A percentile compares a stretch with the other conserved stretches of the same genome.
phyloP scores from a whole-genome alignment of 2,329 filamentous ascomycete genomes.

The Lasiodiplodia citricola region DNA sequence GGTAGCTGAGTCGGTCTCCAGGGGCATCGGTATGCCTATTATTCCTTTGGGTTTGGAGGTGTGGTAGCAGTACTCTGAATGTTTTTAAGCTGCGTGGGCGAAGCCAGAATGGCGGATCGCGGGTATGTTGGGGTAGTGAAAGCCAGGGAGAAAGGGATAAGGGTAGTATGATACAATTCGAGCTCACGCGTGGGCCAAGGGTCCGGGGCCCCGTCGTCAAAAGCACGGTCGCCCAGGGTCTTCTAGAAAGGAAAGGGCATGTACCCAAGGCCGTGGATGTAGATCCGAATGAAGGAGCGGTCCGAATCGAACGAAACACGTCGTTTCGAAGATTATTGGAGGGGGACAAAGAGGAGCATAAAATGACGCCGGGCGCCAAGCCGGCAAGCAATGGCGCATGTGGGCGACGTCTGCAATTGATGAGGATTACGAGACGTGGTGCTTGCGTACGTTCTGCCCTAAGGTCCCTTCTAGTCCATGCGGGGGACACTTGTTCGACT shows the following conservation, averaged over 20 bases:
- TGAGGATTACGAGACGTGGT: neutral
- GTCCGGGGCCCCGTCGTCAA: conserved; percentile 9
- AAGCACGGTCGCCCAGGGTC: neutral
- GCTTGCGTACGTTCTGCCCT: neutral
- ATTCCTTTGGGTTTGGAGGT: too few relatives aligned
- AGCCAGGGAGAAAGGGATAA: conserved; percentile 9
- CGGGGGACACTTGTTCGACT: conserved; percentile 5
- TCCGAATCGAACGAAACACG: conserved; percentile 21
- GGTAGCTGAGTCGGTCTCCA: too few relatives aligned
- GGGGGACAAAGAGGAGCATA: neutral
- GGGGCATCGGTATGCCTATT: too few relatives aligned
- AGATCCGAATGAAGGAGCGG: conserved; percentile 11
- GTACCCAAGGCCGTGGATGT: neutral
- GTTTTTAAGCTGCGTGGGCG: too few relatives aligned
- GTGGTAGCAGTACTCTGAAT: too few relatives aligned
- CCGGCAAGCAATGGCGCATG: neutral
- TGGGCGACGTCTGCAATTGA: conserved; percentile 4
- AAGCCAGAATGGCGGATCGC: too few relatives aligned
- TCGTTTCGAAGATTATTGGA: conserved; percentile 9
- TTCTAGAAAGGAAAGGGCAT: conserved; percentile 2
- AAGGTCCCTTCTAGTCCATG: neutral
- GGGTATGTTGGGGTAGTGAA: too few relatives aligned
- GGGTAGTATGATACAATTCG: neutral
- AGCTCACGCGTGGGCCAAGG: conserved; percentile 15
- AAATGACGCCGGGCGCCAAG: neutral